Base-by-base conservation (phyloP, 805 yeast genomes). In the Maudiozyma barnettii region DNA sequence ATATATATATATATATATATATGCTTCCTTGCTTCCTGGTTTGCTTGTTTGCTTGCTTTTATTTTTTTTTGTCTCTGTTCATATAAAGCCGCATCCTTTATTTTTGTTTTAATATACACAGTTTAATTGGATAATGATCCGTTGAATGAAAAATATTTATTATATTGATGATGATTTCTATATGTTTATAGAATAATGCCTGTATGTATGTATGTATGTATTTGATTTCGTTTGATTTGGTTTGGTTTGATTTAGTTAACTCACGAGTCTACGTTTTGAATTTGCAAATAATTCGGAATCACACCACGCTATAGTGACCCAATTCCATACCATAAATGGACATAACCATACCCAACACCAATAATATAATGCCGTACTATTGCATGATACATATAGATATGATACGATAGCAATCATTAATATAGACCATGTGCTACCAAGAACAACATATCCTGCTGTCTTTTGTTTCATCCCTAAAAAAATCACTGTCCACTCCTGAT, bases 221-320 rank as follows among this genome's bases (percentile, higher is more conserved):
- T n/a, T n/a, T n/a, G 31, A 10, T 29, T 29, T 14, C 13, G 31
- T 29, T 29, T 29, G 31, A 14, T 29, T 29, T 29, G 31, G 31
- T 29, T 26, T 26, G 10, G 31, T 26, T 29, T 14, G n/a, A 16
- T 14, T 33, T 6, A 16, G 14, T 20, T 22, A 42, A 22, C 37
- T 30, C 2, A 30, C 39, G 5, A 39, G 7, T 20, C 35, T 20
- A n/a, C 47, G 49, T 30, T 61, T 59, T 14, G 63, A 61, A 44
- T 60, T 58, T 33, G 56, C 53, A 43, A 61, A 61, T 54, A 62
- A 51, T 49, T 64, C 61, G n/a, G 55, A 52, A 21, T 62, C 66
- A 33, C 60, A 57, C 68, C 68, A 64, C 5, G 67, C 62, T 14
- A 56, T 52, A 5, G 63, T 60, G 1, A 58, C 60, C 66, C 67